phyloP scores from a whole-genome alignment of 257 asterid genomes.

The Ehretia macrophylla region DNA sequence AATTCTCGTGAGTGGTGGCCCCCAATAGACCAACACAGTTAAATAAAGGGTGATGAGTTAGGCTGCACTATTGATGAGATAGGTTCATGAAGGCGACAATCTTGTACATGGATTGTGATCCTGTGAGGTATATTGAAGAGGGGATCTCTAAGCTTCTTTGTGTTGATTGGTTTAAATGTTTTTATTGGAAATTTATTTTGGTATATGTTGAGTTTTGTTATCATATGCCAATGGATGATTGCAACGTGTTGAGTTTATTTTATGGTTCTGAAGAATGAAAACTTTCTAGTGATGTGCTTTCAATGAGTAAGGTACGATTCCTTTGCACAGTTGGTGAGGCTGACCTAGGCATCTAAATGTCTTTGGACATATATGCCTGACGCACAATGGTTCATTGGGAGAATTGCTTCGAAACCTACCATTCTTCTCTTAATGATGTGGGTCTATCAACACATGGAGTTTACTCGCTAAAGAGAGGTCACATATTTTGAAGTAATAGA shows the following conservation, averaged over 20 bases:
- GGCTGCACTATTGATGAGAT: conserved; percentile 20
- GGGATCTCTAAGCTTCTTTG: not conserved
- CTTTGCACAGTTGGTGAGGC: conserved; percentile 32
- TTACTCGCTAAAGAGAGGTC: too few relatives aligned
- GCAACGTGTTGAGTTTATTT: conserved; percentile 35
- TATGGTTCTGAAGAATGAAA: conserved; percentile 3
- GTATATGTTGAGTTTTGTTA: not conserved
- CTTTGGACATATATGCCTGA: too few relatives aligned
- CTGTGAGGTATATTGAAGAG: too few relatives aligned
- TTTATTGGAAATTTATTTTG: too few relatives aligned
- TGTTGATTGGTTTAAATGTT: conserved; percentile 19
- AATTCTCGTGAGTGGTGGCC: conserved; percentile 26
- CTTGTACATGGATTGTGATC: conserved; percentile 12
- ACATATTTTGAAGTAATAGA: too few relatives aligned
- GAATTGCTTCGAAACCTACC: too few relatives aligned
- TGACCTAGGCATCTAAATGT: too few relatives aligned
- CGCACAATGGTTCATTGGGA: too few relatives aligned
- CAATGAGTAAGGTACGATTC: conserved; percentile 28
- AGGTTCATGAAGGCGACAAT: conserved; percentile 16
- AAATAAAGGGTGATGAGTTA: conserved; percentile 13
- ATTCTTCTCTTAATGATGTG: too few relatives aligned
- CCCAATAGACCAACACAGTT: conserved; percentile 12
- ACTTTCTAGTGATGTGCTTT: conserved; percentile 19
- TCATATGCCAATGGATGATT: conserved; percentile 14
- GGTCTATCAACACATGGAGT: too few relatives aligned